phyloP scores from a whole-genome alignment of 495 filamentous ascomycete species.

The Penicillium longicatenatum region DNA sequence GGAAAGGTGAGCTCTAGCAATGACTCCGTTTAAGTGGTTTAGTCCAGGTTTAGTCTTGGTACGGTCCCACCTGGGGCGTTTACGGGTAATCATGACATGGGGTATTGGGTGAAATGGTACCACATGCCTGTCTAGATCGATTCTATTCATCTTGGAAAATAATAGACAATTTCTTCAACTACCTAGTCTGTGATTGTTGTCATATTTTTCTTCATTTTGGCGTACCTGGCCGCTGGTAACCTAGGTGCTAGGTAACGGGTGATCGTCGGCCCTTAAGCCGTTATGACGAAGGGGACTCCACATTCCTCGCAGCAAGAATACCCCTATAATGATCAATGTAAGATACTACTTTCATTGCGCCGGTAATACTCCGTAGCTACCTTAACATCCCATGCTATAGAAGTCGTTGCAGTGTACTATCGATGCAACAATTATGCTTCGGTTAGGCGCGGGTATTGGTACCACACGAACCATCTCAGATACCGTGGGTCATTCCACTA shows the following conservation, averaged over 20 bases:
- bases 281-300: conserved; percentile 26
- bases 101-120: conserved; percentile 1
- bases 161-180: not conserved
- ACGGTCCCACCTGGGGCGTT: not conserved
- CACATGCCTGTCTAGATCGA: conserved; percentile 1
- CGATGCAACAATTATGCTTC: not conserved
- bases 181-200: not conserved
- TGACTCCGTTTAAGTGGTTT: not conserved
- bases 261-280: conserved; percentile 19
- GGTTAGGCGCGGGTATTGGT: not conserved
- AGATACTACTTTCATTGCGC: not conserved
- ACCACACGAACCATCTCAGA: not conserved
- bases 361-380: too few species aligned
- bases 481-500: not conserved
- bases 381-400: not conserved
- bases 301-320: not conserved
- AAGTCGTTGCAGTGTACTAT: not conserved
- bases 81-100: not conserved
- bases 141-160: not conserved
- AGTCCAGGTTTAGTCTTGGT: not conserved
- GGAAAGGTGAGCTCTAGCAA: conserved; percentile 3
- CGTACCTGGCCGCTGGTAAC: not conserved
- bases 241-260: conserved; percentile 8
- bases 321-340: not conserved
- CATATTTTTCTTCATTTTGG: not conserved